Conservation (phyloP, 352 stramenopile genomes). For the Thalassiosira ordinaria region DNA sequence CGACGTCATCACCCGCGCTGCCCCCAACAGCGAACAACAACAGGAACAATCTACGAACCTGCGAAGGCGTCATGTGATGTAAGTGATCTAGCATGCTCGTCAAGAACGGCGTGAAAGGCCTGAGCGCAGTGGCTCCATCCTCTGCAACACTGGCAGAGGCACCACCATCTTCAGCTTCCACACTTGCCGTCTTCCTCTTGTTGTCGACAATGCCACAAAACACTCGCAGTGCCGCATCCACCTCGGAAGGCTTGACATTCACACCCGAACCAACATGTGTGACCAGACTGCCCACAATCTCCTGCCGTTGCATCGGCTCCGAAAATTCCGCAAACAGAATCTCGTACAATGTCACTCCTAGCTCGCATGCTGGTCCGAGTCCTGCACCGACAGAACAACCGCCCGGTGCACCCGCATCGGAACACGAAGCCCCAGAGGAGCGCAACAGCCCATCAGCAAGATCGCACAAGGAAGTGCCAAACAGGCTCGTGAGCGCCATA, state of each 20-base stretch:
- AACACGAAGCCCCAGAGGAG: too few species aligned
- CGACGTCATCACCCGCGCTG: conserved; percentile 26
- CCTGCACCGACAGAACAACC: too few species aligned
- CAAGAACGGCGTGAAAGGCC: conserved; percentile 58
- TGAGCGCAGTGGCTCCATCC: conserved; percentile 32
- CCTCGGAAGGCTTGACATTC: conserved; percentile 43
- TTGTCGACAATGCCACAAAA: conserved; percentile 53
- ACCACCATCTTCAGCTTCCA: too few species aligned
- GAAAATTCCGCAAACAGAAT: conserved; percentile 59
- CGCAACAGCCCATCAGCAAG: conserved; percentile 61
- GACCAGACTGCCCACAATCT: conserved; percentile 55
- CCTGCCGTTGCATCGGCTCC: conserved; percentile 59
- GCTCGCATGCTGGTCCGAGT: conserved; percentile 16
- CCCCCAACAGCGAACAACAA: conserved; percentile 58
- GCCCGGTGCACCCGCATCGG: too few species aligned
- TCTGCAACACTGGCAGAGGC: background rate
- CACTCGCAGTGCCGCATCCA: conserved; percentile 59
- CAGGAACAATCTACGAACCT: conserved; percentile 61
- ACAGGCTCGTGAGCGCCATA: conserved; percentile 42
- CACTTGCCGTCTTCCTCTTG: background rate
- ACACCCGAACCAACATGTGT: conserved; percentile 53
- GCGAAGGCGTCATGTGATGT: conserved; percentile 49
- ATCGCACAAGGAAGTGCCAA: conserved; percentile 40
- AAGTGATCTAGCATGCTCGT: conserved; percentile 61
- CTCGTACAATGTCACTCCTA: conserved; percentile 60